Percentiles rank a stretch among this genome's conserved stretches.
Evolutionary conservation across 805 yeast genomes (phyloP).

Genomic region (Sungouiozyma ichnusensis): DNA sequence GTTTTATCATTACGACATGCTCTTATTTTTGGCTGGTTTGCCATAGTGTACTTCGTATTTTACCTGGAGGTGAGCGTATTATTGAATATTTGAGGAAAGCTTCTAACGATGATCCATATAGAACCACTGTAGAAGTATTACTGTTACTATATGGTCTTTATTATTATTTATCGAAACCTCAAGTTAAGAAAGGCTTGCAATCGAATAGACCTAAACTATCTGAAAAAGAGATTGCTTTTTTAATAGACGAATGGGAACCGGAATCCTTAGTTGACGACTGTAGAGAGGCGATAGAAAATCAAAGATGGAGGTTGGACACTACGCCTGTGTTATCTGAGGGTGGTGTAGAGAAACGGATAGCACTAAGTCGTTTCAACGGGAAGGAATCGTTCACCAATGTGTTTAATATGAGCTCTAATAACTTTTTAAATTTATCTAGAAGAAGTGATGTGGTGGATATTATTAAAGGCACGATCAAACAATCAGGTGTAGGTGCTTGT

Average conservation of each 20-base stretch:
- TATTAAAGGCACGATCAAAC: slow-evolving; percentile 48
- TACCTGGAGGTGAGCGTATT: slow-evolving; percentile 29
- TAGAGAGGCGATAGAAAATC: slow-evolving; percentile 29
- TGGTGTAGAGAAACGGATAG: slow-evolving; percentile 31
- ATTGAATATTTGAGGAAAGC: slow-evolving; percentile 72
- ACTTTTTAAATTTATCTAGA: slow-evolving; percentile 55
- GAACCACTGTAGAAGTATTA: slow-evolving; percentile 71
- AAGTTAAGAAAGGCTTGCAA: slow-evolving; percentile 69
- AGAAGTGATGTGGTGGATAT: slow-evolving; percentile 37
- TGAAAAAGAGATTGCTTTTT: slow-evolving; percentile 61
- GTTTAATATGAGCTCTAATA: slow-evolving; percentile 59
- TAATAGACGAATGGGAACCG: slow-evolving; percentile 88
- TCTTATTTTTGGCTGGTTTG: slow-evolving; percentile 18
- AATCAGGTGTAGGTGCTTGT: slow-evolving; percentile 93
- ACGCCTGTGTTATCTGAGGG: slow-evolving; percentile 56
- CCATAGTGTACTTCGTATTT: slow-evolving; percentile 7
- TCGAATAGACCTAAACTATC: slow-evolving; percentile 55
- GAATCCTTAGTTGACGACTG: slow-evolving; percentile 62
- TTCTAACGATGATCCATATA: slow-evolving; percentile 85
- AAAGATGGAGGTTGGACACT: slow-evolving; percentile 46
- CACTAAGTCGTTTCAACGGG: slow-evolving; percentile 21
- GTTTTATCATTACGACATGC: slow-evolving; percentile 14
- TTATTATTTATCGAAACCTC: slow-evolving; percentile 60
- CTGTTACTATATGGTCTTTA: slow-evolving; percentile 72
- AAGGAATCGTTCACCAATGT: slow-evolving; percentile 30